Conservation (phyloP, 2,329 filamentous ascomycete genomes). For the Aspergillus melleus region DNA sequence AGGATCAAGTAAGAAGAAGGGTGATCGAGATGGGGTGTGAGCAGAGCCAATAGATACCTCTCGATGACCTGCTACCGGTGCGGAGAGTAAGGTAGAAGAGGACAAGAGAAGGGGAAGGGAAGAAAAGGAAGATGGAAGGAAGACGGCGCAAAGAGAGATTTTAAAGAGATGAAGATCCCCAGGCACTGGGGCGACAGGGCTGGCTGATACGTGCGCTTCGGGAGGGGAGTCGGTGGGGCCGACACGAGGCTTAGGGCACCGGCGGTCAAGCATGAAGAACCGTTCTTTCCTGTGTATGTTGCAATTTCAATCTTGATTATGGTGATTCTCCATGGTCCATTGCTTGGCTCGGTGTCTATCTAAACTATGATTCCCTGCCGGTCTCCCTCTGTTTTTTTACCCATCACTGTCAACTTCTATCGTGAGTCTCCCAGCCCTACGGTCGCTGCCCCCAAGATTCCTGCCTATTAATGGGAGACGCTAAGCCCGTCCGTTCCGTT, state of each 20-base stretch:
- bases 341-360: too few species aligned
- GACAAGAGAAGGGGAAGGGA: not conserved
- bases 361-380: too few species aligned
- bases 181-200: not conserved
- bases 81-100: not conserved
- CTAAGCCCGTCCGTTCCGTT: not conserved
- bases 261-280: not conserved
- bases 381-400: too few species aligned
- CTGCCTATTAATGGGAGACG: not conserved
- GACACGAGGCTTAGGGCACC: conserved; percentile 13
- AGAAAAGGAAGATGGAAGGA: conserved; percentile 1
- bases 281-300: too few species aligned
- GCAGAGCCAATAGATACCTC: not conserved
- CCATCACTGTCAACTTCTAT: not conserved
- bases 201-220: conserved; percentile 2
- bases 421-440: not conserved
- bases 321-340: too few species aligned
- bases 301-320: too few species aligned
- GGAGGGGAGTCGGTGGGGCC: conserved; percentile 7
- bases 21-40: not conserved
- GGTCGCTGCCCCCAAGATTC: not conserved
- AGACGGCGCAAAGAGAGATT: conserved; percentile 6
- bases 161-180: conserved; percentile 2
- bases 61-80: not conserved
- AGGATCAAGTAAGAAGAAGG: not conserved